A percentile compares a stretch with the other conserved stretches of the same genome.
Evolutionary conservation across 2,329 filamentous ascomycete species (phyloP).

Genomic region (Zymoseptoria passerinii): DNA sequence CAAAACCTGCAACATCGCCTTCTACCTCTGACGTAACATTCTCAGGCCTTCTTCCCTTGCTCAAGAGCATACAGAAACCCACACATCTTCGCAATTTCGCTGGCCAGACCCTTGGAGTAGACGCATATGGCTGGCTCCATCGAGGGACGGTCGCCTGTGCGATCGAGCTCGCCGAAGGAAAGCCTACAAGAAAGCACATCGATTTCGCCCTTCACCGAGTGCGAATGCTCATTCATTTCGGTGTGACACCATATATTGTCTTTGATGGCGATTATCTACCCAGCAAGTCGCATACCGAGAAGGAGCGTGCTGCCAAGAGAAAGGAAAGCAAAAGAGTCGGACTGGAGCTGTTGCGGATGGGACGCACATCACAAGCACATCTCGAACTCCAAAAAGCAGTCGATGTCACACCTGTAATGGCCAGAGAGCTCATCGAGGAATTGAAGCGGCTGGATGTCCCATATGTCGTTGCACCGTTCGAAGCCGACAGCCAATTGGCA

Average conservation of each 20-base stretch:
- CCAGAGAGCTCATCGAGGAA: constrained; percentile 80
- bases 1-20: neutral
- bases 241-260: constrained; percentile 86
- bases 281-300: constrained; percentile 83
- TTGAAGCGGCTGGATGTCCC: constrained; percentile 70
- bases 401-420: constrained; percentile 95
- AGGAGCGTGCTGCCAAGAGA: constrained; percentile 63
- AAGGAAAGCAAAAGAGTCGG: constrained; percentile 69
- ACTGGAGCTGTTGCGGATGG: constrained; percentile 70
- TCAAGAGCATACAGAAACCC: constrained; percentile 93
- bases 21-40: neutral
- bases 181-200: constrained; percentile 80
- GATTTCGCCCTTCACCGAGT: constrained; percentile 86
- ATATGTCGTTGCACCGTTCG: constrained; percentile 92
- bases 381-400: constrained; percentile 88
- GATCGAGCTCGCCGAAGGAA: constrained; percentile 79
- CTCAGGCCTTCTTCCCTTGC: constrained; percentile 75
- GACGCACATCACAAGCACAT: constrained; percentile 71
- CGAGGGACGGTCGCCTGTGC: constrained; percentile 85
- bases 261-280: constrained; percentile 95
- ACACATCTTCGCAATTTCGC: constrained; percentile 77
- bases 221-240: constrained; percentile 88
- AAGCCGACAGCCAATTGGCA: constrained; percentile 92
- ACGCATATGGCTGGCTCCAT: constrained; percentile 97
- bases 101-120: constrained; percentile 85